Evolutionary conservation across 1,139 yeast genomes (phyloP), one percentile per base, ranked within the genome.

Genomic region (Sugiyamaella pinicola): DNA sequence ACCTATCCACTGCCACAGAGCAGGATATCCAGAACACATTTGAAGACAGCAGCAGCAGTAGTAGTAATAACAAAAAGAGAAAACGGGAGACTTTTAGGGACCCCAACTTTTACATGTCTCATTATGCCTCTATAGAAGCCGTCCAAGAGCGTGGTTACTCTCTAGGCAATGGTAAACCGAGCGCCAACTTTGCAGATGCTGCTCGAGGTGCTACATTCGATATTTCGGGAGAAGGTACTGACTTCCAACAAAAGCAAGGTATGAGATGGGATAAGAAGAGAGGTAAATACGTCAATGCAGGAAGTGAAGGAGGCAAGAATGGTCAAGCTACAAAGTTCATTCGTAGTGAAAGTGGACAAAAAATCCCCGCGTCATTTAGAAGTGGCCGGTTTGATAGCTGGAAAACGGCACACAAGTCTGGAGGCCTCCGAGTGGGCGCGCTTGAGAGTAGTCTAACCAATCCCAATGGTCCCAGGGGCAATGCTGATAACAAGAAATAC

Each of bases 261-360:
- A 85, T 85, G 80, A 80, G 82, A 68, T 95, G 99, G 99, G 98
- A 93, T 73, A 87, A 82, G 71, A 90, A 90, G 80, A 86, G 88
- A 70, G 95, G 96, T 63, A 90, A 90, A 62, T 93, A 88, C 69
- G 80, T 91, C 66, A 89, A 90, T 67, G 78, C 88, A 17, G 84
- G 82, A 63, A 87, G 95, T 55, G 80, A 87, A 65, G 82, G 85
- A 69, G 64, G 64, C 41, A 48, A 48, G 24, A 53, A 60, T 51
- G 59, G 65, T 49, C 56, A 63, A 52, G 48, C 62, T 19, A 63
- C 63, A 46, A 91, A 88, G 72, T 93, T 79, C 69, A 93, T 95
- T 64, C 85, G 90, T 60, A 96, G 98, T 59, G 99, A 95, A 69
- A 85, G 89, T 69, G 99, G 99, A 7, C 91, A 87, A 64, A 83